Base-by-base conservation (phyloP, 768 basidiomycete genomes). In the Russula sp. region DNA sequence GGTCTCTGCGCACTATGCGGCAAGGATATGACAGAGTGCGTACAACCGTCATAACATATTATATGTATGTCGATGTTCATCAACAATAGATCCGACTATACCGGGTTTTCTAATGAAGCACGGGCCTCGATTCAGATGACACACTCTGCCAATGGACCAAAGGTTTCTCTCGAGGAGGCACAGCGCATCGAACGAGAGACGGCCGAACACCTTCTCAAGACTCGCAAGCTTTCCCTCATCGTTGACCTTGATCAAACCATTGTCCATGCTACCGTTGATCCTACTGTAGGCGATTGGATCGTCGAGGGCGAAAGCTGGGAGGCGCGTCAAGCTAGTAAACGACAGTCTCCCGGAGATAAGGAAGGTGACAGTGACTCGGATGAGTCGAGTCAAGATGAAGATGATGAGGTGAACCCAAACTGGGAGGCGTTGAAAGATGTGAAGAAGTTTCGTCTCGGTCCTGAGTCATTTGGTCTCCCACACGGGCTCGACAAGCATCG, bases 161-260 rank as follows among this genome's bases (percentile, higher is more conserved):
- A 90, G 32, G 94, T 98, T 47, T 95, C 94, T 1, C 78, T 92
- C 59, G 89, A 92, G 69, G 94, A 98, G 77, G 97, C 97, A 0
- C 86, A 89, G 68, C 84, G 89, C 44, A 87, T 98, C 65, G 94
- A 96, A 72, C 80, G 81, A 44, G 88, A 93, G 70, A 91, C 88
- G 2, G 88, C 92, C 1, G 77, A 87, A 1, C 87, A 86, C 68
- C 84, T 99, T 40, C 81, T 92, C 70, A 80, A 82, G 60, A 77
- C 82, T 5, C 82, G 86, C 58, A 93, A 87, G 73, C 85, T 99
- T 37, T 93, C 91, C 39, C 86, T 99, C 55, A 98, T 99, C 68
- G 96, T 99, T 69, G 97, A 99, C 78, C 83, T 99, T 39, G 97
- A 99, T 76, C 97, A 99, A 74, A 99, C 97, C 13, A 94, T 98